Evolutionary conservation across 2,329 filamentous ascomycete species (phyloP).

Genomic region (Harringtonia lauricola): DNA sequence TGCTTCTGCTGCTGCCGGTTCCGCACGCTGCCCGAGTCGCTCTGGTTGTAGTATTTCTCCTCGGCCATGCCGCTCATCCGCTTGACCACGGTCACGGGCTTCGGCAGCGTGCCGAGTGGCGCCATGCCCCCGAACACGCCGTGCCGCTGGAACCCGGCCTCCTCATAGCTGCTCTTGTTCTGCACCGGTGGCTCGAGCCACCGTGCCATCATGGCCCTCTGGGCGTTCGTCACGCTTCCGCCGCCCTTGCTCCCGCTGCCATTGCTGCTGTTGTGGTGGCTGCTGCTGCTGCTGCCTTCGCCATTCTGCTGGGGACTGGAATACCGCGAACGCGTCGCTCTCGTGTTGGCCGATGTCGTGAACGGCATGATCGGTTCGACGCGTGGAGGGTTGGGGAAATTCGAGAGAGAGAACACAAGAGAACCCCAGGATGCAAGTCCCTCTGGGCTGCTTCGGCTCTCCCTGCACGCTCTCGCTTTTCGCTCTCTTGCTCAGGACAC

Average conservation of each 20-base stretch:
- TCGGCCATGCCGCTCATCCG: constrained; percentile 9
- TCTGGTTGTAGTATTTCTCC: constrained; percentile 7
- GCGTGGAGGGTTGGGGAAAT: not conserved
- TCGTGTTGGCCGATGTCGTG: constrained; percentile 32
- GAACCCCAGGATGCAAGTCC: not conserved
- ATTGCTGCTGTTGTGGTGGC: not conserved
- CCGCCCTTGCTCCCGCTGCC: not conserved
- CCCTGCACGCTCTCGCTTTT: no score
- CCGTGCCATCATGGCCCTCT: constrained; percentile 39
- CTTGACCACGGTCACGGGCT: constrained; percentile 44
- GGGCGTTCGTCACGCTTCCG: constrained; percentile 20
- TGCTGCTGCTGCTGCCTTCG: constrained; percentile 8
- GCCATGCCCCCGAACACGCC: constrained; percentile 79
- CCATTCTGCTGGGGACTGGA: constrained; percentile 35
- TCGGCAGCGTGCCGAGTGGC: constrained; percentile 64
- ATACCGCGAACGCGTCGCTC: constrained; percentile 43
- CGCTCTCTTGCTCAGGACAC: no score
- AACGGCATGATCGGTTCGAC: constrained; percentile 8
- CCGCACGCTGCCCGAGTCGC: not conserved
- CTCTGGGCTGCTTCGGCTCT: no score
- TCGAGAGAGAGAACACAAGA: not conserved
- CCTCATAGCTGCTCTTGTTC: constrained; percentile 63
- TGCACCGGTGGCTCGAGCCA: constrained; percentile 50
- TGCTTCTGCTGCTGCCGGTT: not conserved
- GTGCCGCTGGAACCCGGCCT: constrained; percentile 60